phyloP scores from a whole-genome alignment of 2,329 filamentous ascomycete species.

The Diaporthe sp. region DNA sequence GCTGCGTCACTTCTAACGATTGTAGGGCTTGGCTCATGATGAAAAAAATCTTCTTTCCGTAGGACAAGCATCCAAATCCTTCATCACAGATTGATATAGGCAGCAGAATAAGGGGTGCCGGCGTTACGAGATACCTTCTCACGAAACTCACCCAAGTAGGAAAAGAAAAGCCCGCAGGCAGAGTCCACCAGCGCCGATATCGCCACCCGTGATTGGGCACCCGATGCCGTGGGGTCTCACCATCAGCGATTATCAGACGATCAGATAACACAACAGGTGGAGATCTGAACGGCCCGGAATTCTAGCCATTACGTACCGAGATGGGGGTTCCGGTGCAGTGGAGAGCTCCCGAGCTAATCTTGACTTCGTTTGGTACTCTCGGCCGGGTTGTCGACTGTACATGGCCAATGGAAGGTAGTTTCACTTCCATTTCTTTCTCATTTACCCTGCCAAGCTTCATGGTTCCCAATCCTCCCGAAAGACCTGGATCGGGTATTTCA shows the following conservation, averaged over 20 bases:
- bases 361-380: not conserved
- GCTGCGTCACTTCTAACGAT: not conserved
- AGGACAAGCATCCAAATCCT: constrained; percentile 10
- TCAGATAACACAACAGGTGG: constrained; percentile 1
- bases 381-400: not conserved
- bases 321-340: not conserved
- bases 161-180: not conserved
- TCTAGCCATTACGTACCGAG: constrained; percentile 7
- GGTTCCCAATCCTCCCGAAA: not conserved
- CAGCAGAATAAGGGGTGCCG: not conserved
- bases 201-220: not conserved
- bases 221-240: not conserved
- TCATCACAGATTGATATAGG: not conserved
- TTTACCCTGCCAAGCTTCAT: not conserved
- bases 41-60: not conserved
- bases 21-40: not conserved
- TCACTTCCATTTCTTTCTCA: not conserved
- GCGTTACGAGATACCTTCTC: not conserved
- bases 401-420: not conserved
- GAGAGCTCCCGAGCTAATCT: not conserved
- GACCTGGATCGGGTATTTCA: not conserved
- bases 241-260: constrained; percentile 3
- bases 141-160: not conserved
- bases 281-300: not conserved
- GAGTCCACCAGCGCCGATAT: constrained; percentile 8